A percentile compares a stretch with the other conserved stretches of the same genome.
Evolutionary conservation across 768 basidiomycete species (phyloP).

Genomic region (Podaxis rugospora): DNA sequence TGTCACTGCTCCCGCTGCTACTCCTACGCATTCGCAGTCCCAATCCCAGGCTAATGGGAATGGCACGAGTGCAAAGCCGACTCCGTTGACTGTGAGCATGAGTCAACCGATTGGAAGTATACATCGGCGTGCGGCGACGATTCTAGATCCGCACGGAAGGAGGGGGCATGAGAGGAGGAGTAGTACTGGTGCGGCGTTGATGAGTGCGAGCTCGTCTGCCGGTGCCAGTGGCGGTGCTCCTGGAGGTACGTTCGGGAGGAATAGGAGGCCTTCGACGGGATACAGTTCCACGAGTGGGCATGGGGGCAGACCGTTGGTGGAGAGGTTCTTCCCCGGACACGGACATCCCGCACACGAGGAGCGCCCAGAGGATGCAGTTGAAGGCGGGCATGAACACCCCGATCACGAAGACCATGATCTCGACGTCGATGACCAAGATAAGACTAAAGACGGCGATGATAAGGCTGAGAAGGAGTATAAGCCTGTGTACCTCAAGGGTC

Average conservation of each 20-base stretch:
- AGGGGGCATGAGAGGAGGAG: conserved; percentile 70
- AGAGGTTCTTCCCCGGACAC: conserved; percentile 39
- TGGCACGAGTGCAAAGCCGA: conserved; percentile 11
- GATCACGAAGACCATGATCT: neutral
- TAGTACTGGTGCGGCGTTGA: conserved; percentile 65
- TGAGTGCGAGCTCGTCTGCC: conserved; percentile 17
- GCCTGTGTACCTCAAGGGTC: conserved; percentile 91
- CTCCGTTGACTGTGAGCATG: conserved; percentile 33
- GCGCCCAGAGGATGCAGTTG: neutral
- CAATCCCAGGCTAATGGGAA: conserved; percentile 1
- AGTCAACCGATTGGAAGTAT: conserved; percentile 56
- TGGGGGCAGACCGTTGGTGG: conserved; percentile 29
- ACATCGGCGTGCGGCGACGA: conserved; percentile 75
- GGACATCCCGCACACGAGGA: neutral
- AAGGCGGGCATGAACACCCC: conserved; percentile 21
- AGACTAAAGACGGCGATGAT: conserved; percentile 41
- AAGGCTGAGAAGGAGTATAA: conserved; percentile 72
- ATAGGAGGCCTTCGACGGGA: conserved; percentile 69
- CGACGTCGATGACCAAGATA: conserved; percentile 40
- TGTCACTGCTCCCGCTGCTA: conserved; percentile 1
- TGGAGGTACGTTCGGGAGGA: conserved; percentile 60
- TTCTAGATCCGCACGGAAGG: conserved; percentile 65
- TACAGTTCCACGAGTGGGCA: conserved; percentile 32
- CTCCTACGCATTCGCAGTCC: neutral
- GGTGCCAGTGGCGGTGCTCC: conserved; percentile 17